phyloP scores from a whole-genome alignment of 2,329 filamentous ascomycete species.

The Nemania diffusa region DNA sequence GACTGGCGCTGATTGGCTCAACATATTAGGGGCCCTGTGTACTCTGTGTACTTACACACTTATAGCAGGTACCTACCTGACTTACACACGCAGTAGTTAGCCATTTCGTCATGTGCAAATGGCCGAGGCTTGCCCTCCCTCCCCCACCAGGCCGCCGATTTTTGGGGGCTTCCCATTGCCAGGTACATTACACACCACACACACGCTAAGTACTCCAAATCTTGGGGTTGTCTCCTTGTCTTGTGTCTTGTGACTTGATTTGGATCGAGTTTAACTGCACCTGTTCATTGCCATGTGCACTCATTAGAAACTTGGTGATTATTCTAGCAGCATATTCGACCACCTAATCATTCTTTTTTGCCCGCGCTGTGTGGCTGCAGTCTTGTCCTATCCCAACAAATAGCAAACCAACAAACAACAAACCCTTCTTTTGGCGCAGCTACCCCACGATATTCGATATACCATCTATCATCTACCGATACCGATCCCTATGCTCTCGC shows the following conservation, averaged over 20 bases:
- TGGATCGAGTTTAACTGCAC: constrained; percentile 7
- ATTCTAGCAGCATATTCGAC: not conserved
- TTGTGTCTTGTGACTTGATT: constrained; percentile 21
- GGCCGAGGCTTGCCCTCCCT: constrained; percentile 14
- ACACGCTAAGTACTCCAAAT: constrained; percentile 12
- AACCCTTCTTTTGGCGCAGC: not conserved
- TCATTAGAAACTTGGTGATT: not conserved
- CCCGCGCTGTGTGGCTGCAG: not conserved
- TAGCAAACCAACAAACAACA: constrained; percentile 3
- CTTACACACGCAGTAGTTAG: not conserved
- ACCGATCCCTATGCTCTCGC: constrained; percentile 3
- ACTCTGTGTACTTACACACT: not conserved
- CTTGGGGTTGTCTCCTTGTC: constrained; percentile 2
- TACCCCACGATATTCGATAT: constrained; percentile 17
- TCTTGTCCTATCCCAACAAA: constrained; percentile 31
- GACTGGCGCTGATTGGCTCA: constrained; percentile 32
- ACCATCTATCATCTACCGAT: not conserved
- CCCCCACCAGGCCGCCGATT: not conserved
- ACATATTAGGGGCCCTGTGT: constrained; percentile 5
- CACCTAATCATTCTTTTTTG: constrained; percentile 1
- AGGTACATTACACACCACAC: not conserved
- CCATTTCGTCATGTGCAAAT: constrained; percentile 22
- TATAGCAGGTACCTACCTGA: not conserved
- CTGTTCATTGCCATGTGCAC: not conserved
- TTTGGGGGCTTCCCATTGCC: constrained; percentile 16